phyloP scores from a whole-genome alignment of 75 land plant species.

The Larix kaempferi region DNA sequence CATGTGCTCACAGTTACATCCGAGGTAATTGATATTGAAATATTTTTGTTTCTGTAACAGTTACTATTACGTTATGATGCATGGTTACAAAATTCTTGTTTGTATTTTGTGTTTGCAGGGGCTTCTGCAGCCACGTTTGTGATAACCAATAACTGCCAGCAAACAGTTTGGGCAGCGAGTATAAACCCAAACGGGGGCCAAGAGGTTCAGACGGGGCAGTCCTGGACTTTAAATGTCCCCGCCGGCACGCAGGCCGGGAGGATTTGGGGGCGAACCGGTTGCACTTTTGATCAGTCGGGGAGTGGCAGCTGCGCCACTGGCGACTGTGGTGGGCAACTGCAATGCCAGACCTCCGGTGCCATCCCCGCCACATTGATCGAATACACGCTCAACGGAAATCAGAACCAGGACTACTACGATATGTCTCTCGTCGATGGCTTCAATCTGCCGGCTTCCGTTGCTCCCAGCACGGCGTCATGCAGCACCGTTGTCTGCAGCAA shows the following conservation, averaged over 20 bases:
- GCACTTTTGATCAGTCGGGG: conserved; percentile 23
- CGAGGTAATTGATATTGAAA: too few species aligned
- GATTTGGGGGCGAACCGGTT: conserved; percentile 48
- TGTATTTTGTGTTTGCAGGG: neutral
- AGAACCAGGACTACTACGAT: conserved; percentile 34
- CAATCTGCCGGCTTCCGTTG: conserved; percentile 24
- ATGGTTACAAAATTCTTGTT: too few species aligned
- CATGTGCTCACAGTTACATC: too few species aligned
- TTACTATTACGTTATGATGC: too few species aligned
- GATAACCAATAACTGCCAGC: neutral
- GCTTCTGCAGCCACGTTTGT: neutral
- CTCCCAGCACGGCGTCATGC: conserved; percentile 9
- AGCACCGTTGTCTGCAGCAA: conserved; percentile 13
- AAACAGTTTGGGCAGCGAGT: neutral
- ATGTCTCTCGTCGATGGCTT: conserved; percentile 43
- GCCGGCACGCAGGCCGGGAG: conserved; percentile 26
- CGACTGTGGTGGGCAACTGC: conserved; percentile 30
- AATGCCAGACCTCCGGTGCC: conserved; percentile 17
- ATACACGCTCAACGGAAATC: conserved; percentile 25
- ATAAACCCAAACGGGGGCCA: neutral
- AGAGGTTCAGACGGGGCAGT: neutral
- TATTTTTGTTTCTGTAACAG: too few species aligned
- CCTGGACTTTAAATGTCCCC: neutral
- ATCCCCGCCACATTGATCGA: conserved; percentile 36
- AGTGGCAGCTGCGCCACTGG: conserved; percentile 29